Base-by-base conservation (phyloP, 306 rosid species). In the Vigna hirtella region DNA sequence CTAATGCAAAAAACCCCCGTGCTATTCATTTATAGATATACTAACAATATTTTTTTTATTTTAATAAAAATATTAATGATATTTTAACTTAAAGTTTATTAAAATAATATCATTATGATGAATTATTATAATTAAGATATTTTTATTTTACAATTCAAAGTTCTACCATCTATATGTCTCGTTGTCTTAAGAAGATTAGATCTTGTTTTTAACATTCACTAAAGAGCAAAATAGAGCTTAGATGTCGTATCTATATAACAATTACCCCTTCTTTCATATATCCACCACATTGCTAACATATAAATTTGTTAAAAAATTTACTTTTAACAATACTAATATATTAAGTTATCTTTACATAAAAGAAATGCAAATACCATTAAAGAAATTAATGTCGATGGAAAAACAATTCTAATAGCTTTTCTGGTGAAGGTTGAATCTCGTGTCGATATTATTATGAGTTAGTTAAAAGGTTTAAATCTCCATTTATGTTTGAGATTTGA, bases 391-490 rank as follows among this genome's bases (percentile, higher is more conserved):
- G 11, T 14, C 15, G 8, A 34, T 34, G 17, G 26, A 57, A 22
- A 73, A 22, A 5, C 24, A 70, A 50, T n/a, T 47, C n/a, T 3
- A 10, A 15, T 7, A 6, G 28, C 10, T 62, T 17, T 49, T 5
- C 11, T 71, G 63, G 76, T 51, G 76, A 50, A 32, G 63, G 50
- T 50, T 30, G 49, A 30, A 10, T 58, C 6, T 5, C 4, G 11
- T 15, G 43, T 1, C 16, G 5, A 63, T 63, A 22, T 51, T 20
- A 26, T 59, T 6, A 59, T 79, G 66, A 79, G 65, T 79, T 59
- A 10, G 72, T 61, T 79, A 79, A 38, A 34, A 79, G 28, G 66
- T 38, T 62, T 70, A 65, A 10, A 52, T 16, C 24, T 7, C 32
- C 32, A 48, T 47, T 72, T 36, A 6, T 49, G 16, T 64, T 20